phyloP scores from a whole-genome alignment of 192 early-diverging fungal genomes.

The Linnemannia elongata region DNA sequence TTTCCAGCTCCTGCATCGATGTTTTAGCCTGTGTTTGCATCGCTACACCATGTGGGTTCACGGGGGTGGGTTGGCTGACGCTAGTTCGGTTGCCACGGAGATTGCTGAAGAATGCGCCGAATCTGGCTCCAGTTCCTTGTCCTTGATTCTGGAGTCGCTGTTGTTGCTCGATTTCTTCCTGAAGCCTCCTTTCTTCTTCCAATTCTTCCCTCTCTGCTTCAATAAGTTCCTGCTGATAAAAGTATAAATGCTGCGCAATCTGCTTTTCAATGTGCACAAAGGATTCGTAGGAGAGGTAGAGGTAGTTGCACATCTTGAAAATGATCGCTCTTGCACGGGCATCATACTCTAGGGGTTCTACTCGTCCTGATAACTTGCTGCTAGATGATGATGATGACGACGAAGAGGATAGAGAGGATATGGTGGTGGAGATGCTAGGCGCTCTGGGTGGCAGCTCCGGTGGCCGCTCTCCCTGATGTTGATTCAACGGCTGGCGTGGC shows the following conservation, averaged over 20 bases:
- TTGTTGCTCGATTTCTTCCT: slow-evolving; percentile 26
- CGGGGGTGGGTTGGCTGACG: not conserved
- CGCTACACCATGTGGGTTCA: slow-evolving; percentile 48
- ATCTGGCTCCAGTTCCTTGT: slow-evolving; percentile 21
- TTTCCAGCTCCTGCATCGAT: slow-evolving; percentile 61
- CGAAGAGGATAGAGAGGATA: slow-evolving; percentile 3
- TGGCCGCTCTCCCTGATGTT: slow-evolving; percentile 1
- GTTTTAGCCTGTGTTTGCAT: slow-evolving; percentile 53
- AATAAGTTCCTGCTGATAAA: slow-evolving; percentile 56
- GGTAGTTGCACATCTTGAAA: slow-evolving; percentile 52
- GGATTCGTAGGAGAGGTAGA: slow-evolving; percentile 39
- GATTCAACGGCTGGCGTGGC: slow-evolving; percentile 10
- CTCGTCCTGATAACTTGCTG: not conserved
- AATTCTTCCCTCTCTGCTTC: slow-evolving; percentile 34
- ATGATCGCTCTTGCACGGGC: slow-evolving; percentile 63
- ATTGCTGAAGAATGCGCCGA: slow-evolving; percentile 40
- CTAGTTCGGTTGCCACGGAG: slow-evolving; percentile 21
- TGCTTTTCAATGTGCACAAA: slow-evolving; percentile 59
- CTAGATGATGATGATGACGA: not conserved
- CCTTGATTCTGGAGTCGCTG: slow-evolving; percentile 22
- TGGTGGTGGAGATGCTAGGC: slow-evolving; percentile 2
- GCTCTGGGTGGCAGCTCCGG: slow-evolving; percentile 30
- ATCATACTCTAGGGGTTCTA: slow-evolving; percentile 63
- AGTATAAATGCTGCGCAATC: slow-evolving; percentile 69
- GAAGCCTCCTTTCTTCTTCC: slow-evolving; percentile 12